Base-by-base conservation (phyloP, 148 eudicot species). In the Rhododendron kiyosumense region DNA sequence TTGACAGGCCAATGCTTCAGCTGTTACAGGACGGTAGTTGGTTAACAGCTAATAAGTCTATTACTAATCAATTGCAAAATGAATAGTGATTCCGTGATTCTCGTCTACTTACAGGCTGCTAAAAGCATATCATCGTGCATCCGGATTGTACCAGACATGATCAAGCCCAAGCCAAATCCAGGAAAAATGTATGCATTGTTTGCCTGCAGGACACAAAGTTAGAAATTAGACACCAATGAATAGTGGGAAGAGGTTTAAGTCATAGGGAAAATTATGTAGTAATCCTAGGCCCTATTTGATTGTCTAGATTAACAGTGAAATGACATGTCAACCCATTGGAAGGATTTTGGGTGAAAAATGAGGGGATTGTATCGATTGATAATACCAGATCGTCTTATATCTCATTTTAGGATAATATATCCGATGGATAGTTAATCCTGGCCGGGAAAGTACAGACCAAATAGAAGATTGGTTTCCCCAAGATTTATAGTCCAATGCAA, bases 181-280 rank as follows among this genome's bases (percentile, higher is more conserved):
- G 98, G 98, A 92, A 96, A 96, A 85, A 96, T 90, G 85, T 96
- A 96, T 81, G 98, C 98, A 90, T 96, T 96, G 82, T 96, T 96
- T 83, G 99, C 92, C 98, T 94, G 95, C 84, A 90, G 79, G 67
- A 52, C 20, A 51, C 18, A 18, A 71, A 81, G 24, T 36, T 54
- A 79, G 79, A 46, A 45, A 83, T 14, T 38, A 75, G 69, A 48
- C 45, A 32, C 57, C 26, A 52, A 78, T 78, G 59, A 36, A 36
- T 30, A 57, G 9, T 32, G 0, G 51, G n/a, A n/a, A 32, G 41
- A 41, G 11, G 45, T 6, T 1, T 45, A 46, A 49, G 43, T 76
- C 17, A 75, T 11, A 9, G 34, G 36, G 75, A 11, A 69, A 69
- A 69, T 28, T 28, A 65, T 65, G 11, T n/a, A n/a, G 34, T 61